Conservation (phyloP, 345 rosid genomes). For the Ceriops decandra region DNA sequence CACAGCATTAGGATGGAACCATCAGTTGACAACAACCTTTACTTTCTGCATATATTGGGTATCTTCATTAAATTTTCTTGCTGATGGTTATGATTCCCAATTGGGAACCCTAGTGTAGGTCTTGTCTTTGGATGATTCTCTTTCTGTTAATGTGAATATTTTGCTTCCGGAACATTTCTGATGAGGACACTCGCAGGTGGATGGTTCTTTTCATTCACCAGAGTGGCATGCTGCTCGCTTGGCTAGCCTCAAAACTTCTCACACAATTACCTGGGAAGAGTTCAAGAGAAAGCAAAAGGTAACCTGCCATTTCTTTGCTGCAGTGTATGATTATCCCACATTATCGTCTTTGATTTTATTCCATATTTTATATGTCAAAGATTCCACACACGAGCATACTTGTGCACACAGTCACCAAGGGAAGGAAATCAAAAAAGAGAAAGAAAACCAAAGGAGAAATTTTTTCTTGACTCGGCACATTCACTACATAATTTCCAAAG, state of each 20-base stretch:
- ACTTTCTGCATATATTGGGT: not conserved
- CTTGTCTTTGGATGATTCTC: not conserved
- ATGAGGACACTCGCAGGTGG: slow-evolving; percentile 99
- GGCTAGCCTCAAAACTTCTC: slow-evolving; percentile 94
- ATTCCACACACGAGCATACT: not conserved
- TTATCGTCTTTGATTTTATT: not conserved
- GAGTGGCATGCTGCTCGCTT: slow-evolving; percentile 99
- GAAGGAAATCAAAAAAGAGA: not conserved
- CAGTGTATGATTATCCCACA: not conserved
- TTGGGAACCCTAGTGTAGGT: not conserved
- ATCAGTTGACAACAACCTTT: not conserved
- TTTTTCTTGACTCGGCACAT: too few species aligned
- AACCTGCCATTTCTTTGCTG: not conserved
- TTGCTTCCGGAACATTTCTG: slow-evolving; percentile 60
- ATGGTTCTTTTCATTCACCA: slow-evolving; percentile 99
- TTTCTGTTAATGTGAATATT: not conserved
- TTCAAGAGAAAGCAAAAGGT: slow-evolving; percentile 90
- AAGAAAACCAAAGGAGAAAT: too few species aligned
- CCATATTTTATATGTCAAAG: not conserved
- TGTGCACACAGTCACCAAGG: not conserved
- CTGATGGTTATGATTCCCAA: not conserved
- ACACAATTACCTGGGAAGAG: slow-evolving; percentile 94
- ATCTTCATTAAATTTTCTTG: not conserved
- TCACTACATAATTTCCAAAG: too few species aligned
- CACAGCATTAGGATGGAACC: not conserved